Evolutionary conservation across 345 rosid genomes (phyloP).

Genomic region (Bretschneidera sinensis): DNA sequence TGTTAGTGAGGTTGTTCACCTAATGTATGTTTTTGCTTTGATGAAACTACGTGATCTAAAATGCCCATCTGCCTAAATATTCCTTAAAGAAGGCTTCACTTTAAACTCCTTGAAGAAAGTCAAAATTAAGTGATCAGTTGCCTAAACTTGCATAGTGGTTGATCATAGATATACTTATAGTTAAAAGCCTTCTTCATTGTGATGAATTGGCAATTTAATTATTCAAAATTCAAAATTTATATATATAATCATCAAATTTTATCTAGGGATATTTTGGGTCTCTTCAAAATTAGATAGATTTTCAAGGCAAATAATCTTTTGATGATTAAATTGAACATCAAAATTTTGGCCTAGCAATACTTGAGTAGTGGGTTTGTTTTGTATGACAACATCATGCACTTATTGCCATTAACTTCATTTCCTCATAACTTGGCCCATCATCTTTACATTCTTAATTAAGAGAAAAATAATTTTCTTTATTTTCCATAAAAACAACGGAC

Average conservation of each 20-base stretch:
- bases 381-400: constrained; percentile 13
- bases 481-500: no score
- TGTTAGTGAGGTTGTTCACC: constrained; percentile 30
- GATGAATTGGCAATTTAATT: background rate
- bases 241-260: no score
- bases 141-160: constrained; percentile 19
- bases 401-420: constrained; percentile 29
- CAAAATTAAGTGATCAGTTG: constrained; percentile 21
- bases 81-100: constrained; percentile 1
- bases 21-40: constrained; percentile 15
- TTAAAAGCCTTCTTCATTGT: no score
- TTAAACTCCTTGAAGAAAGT: no score
- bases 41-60: constrained; percentile 1
- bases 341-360: background rate
- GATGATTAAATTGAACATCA: background rate
- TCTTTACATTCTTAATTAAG: constrained; percentile 12
- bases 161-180: constrained; percentile 3
- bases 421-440: constrained; percentile 11
- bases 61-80: constrained; percentile 1
- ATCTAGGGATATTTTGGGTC: no score
- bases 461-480: background rate
- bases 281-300: no score
- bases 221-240: background rate
- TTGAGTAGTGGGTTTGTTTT: constrained; percentile 16
- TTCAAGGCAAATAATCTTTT: background rate